Evolutionary conservation across 1,139 yeast species (phyloP), one percentile per base, ranked within the genome.

Genomic region (Yamadazyma taylorii): DNA sequence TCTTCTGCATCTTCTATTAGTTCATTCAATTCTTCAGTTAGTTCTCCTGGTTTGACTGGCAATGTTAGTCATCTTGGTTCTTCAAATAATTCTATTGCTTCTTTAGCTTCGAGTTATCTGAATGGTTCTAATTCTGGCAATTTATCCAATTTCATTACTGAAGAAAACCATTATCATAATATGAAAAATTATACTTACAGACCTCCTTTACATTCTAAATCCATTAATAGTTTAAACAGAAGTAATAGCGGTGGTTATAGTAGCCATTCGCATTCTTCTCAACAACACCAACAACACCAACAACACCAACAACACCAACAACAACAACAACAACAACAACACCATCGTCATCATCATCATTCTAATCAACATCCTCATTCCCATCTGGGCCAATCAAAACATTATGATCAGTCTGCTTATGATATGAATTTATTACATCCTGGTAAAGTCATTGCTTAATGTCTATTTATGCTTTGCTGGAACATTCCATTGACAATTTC

Each of bases 1-100:
- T 37, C 43, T 5, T 34, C 38, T 24, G 34, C 45, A 8, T 45
- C 50, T 3, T 45, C 50, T 9, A 39, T 43, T 17, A 33, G 44
- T 8, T 43, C 47, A 15, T 32, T 30, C n/a, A 39, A 34, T 31
- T 36, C 42, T 31, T 36, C 42, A 7, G 8, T 35, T 11, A 38
- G 33, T 28, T 41, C 49, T 9, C 39, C 47, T 16, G 35, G 21
- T 24, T 29, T 34, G 15, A 10, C 19, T 16, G 16, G 28, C 13
- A 19, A 19, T 19, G 21, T 19, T 8, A 19, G 21, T 19, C 8
- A 19, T 19, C 21, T 19, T 8, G 30, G 30, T 10, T 27, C 30
- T 4, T 15, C 38, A 39, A n/a, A 23, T 35, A 16, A 36, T 26
- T 17, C 38, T 41, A n/a, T 21, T 19, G n/a, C 24, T 29, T 34